These are phyloP conservation scores for Ilyonectria mors-panacis DNA, from an alignment of 2,329 filamentous ascomycete species.

Conservation along the genomic window DNA sequence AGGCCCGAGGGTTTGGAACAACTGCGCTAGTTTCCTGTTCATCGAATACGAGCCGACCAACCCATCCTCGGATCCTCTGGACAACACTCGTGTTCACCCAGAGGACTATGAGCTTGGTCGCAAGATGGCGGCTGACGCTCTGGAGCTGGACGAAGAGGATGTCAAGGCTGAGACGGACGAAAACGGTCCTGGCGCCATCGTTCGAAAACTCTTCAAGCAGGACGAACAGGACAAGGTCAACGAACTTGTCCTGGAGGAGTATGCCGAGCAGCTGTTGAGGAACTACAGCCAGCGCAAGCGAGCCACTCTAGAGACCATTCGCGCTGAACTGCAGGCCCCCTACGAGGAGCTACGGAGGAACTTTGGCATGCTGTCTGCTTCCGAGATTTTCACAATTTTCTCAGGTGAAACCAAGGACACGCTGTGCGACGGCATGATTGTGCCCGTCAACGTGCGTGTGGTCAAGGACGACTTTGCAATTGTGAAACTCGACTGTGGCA, in stretches of 20 bases:
- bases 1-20: conserved; percentile 93
- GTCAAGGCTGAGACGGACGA: conserved; percentile 95
- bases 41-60: conserved; percentile 90
- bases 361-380: conserved; percentile 78
- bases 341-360: conserved; percentile 94
- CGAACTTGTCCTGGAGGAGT: conserved; percentile 95
- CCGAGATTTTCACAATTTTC: conserved; percentile 95
- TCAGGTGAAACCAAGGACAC: conserved; percentile 93
- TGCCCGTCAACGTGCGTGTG: conserved; percentile 89
- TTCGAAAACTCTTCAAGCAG: conserved; percentile 94
- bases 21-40: conserved; percentile 95
- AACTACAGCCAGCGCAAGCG: conserved; percentile 96
- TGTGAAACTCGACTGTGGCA: conserved; percentile 92
- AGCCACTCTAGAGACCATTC: conserved; percentile 95
- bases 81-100: conserved; percentile 97
- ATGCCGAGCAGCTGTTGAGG: conserved; percentile 93
- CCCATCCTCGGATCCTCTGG: conserved; percentile 88
- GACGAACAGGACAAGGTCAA: conserved; percentile 96
- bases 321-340: conserved; percentile 90
- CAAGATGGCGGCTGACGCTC: conserved; percentile 97
- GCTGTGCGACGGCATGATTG: conserved; percentile 89
- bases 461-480: conserved; percentile 95
- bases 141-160: conserved; percentile 97
- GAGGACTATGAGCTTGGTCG: conserved; percentile 98
- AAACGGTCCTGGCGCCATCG: conserved; percentile 89